Conservation (phyloP, 129 eudicot genomes). For the Tagetes patula region DNA sequence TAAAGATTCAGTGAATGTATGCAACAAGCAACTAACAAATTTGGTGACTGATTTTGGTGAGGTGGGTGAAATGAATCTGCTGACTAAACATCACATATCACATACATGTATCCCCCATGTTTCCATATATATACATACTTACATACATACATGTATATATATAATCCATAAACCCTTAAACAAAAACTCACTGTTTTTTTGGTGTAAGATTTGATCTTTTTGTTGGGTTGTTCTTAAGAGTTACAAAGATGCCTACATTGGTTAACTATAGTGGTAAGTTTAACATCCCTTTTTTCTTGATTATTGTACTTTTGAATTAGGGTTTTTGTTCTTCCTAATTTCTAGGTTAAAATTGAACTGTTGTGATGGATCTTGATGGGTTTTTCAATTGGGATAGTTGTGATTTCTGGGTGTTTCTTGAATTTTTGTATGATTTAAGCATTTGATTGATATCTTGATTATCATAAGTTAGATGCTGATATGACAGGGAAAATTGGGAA, state of each 20-base stretch:
- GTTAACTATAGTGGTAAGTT: slow-evolving; percentile 84
- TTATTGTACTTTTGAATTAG: slow-evolving; percentile 11
- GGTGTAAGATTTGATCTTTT: slow-evolving; percentile 36
- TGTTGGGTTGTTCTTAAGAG: slow-evolving; percentile 38
- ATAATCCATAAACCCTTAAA: slow-evolving; percentile 17
- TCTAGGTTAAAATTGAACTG: slow-evolving; percentile 11
- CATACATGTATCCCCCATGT: slow-evolving; percentile 24
- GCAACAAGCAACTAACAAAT: slow-evolving; percentile 35
- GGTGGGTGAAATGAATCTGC: slow-evolving; percentile 31
- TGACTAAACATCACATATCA: slow-evolving; percentile 29
- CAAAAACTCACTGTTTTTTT: slow-evolving; percentile 30
- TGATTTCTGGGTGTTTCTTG: slow-evolving; percentile 21
- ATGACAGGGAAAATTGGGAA: neutral
- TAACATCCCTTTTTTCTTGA: neutral
- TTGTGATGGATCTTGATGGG: slow-evolving; percentile 8
- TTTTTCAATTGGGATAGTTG: slow-evolving; percentile 12
- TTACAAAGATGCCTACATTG: slow-evolving; percentile 71
- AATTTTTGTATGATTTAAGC: slow-evolving; percentile 17
- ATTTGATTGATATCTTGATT: neutral
- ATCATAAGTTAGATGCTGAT: slow-evolving; percentile 13
- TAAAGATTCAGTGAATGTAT: slow-evolving; percentile 34
- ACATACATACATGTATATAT: slow-evolving; percentile 18
- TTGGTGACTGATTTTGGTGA: slow-evolving; percentile 19
- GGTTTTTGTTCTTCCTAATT: slow-evolving; percentile 1
- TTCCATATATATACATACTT: neutral